A percentile compares a stretch with the other conserved stretches of the same genome.
Evolutionary conservation across 257 asterid species (phyloP).

Genomic region (Gentiana macrophylla): DNA sequence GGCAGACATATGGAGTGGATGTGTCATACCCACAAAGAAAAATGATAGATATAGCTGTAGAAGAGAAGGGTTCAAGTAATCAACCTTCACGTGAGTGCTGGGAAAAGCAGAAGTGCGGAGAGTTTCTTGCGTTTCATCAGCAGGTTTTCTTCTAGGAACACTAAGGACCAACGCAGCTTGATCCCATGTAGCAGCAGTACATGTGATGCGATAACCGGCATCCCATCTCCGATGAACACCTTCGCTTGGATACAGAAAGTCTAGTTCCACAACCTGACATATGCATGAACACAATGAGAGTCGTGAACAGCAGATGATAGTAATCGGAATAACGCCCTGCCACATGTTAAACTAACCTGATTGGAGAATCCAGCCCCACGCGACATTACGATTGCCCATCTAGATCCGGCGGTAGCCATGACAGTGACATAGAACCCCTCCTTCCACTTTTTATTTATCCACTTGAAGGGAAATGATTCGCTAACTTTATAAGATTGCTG

Average conservation of each 20-base stretch:
- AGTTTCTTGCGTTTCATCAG: constrained; percentile 71
- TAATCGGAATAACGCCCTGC: too few species aligned
- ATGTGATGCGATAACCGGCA: constrained; percentile 46
- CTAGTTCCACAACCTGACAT: constrained; percentile 54
- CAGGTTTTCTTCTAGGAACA: constrained; percentile 39
- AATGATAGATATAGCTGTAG: too few species aligned
- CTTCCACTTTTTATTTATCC: constrained; percentile 8
- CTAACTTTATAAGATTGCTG: constrained; percentile 3
- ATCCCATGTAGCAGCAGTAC: constrained; percentile 53
- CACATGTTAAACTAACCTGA: not conserved
- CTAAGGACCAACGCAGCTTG: constrained; percentile 56
- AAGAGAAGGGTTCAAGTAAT: too few species aligned
- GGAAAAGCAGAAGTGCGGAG: constrained; percentile 74
- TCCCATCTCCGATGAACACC: constrained; percentile 64
- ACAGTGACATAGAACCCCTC: constrained; percentile 7
- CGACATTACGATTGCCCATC: constrained; percentile 8
- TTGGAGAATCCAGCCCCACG: not conserved
- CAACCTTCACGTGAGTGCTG: constrained; percentile 39
- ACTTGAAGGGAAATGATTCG: constrained; percentile 5
- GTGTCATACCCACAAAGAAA: too few species aligned
- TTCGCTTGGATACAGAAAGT: constrained; percentile 55
- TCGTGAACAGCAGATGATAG: too few species aligned
- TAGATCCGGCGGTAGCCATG: not conserved
- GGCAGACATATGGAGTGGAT: too few species aligned
- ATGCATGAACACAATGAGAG: not conserved